A percentile compares a stretch with the other conserved stretches of the same genome.
phyloP scores from a whole-genome alignment of 2,329 filamentous ascomycete genomes.

The Fusarium fujikuroi region DNA sequence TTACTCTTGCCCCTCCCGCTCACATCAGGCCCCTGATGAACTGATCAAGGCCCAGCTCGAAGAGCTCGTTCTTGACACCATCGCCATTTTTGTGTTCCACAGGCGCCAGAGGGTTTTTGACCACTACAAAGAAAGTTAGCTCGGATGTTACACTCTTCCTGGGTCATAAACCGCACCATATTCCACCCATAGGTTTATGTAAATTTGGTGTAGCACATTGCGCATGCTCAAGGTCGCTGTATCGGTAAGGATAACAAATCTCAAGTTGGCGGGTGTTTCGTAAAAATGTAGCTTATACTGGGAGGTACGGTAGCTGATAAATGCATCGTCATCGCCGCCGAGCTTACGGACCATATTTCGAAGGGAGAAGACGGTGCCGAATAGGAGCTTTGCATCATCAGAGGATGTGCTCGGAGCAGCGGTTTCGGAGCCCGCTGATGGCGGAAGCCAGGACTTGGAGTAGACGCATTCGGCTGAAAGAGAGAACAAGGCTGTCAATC shows the following conservation, averaged over 20 bases:
- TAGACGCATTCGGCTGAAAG: constrained; percentile 95
- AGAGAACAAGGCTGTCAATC: constrained; percentile 24
- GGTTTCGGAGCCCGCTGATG: constrained; percentile 48
- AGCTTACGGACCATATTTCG: constrained; percentile 97
- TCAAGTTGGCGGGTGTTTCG: constrained; percentile 94
- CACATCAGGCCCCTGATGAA: constrained; percentile 76
- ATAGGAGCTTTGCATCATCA: constrained; percentile 96
- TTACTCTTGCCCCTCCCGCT: constrained; percentile 32
- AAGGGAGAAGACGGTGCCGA: constrained; percentile 94
- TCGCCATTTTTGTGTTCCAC: constrained; percentile 75
- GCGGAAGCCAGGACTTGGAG: constrained; percentile 82
- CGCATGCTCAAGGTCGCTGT: constrained; percentile 89
- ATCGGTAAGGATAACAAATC: constrained; percentile 97
- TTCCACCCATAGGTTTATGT: constrained; percentile 97
- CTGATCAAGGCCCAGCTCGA: constrained; percentile 78
- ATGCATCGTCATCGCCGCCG: constrained; percentile 92
- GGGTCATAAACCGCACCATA: constrained; percentile 72
- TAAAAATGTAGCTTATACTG: constrained; percentile 99
- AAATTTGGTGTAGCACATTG: constrained; percentile 96
- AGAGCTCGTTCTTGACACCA: constrained; percentile 77
- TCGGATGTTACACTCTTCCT: too few relatives aligned
- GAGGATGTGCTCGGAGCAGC: constrained; percentile 53
- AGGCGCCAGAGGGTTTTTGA: constrained; percentile 76
- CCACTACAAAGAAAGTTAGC: constrained; percentile 57
- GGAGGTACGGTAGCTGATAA: constrained; percentile 90